Conservation (phyloP, 148 eudicot species). For the Camellia japonica region DNA sequence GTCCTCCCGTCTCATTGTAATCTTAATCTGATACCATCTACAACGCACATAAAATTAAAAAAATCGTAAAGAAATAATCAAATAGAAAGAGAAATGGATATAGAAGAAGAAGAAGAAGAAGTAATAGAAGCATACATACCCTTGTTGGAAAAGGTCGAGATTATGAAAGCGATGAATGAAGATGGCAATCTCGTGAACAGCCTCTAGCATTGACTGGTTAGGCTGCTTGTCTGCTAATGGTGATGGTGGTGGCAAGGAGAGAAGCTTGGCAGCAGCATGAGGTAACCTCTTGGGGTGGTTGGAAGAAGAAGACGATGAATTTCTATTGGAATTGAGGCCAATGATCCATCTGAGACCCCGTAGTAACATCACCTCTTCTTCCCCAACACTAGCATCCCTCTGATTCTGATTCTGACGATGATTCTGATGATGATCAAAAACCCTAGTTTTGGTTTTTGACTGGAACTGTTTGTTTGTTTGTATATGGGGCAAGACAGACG, state of each 20-base stretch:
- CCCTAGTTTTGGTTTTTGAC: neutral
- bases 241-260: slow-evolving; percentile 11
- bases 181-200: slow-evolving; percentile 76
- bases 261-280: slow-evolving; percentile 43
- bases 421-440: neutral
- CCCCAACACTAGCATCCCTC: slow-evolving; percentile 61
- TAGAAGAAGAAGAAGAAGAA: neutral
- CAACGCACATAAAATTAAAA: neutral
- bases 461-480: too few relatives aligned
- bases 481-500: too few relatives aligned
- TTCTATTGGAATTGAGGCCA: slow-evolving; percentile 48
- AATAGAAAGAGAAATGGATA: neutral
- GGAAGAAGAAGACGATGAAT: slow-evolving; percentile 8
- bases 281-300: slow-evolving; percentile 50
- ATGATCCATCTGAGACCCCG: slow-evolving; percentile 75
- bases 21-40: slow-evolving; percentile 97
- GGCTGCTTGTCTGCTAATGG: neutral
- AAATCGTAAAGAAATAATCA: neutral
- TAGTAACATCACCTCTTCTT: slow-evolving; percentile 50
- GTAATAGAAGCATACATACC: slow-evolving; percentile 37
- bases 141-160: slow-evolving; percentile 97
- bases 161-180: slow-evolving; percentile 97
- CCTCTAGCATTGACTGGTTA: slow-evolving; percentile 68
- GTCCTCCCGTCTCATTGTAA: slow-evolving; percentile 91
- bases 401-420: neutral